These are phyloP conservation scores for Cymbidium sinense DNA, from an alignment of 106 monocot species.

Conservation along the genomic window DNA sequence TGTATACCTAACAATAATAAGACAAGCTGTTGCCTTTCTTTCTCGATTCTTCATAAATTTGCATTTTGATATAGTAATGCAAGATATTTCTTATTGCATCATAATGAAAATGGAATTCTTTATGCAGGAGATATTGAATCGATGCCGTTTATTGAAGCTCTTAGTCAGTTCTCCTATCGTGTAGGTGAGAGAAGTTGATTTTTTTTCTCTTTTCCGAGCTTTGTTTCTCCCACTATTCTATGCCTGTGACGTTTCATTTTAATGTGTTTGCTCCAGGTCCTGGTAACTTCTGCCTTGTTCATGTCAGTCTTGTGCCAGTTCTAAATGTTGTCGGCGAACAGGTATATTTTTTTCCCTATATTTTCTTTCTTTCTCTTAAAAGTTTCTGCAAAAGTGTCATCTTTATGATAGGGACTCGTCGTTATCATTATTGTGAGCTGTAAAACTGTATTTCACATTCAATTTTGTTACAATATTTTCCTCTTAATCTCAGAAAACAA, in stretches of 20 bases:
- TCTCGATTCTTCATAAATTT: not conserved
- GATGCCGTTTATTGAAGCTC: constrained; percentile 93
- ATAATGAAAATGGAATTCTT: constrained; percentile 23
- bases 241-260: constrained; percentile 6
- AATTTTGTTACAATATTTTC: not conserved
- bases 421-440: not conserved
- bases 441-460: not conserved
- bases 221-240: not conserved
- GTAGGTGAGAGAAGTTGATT: constrained; percentile 56
- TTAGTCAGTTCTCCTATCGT: constrained; percentile 86
- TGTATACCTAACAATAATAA: not conserved
- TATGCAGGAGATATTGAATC: constrained; percentile 97
- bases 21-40: not conserved
- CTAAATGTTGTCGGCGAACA: constrained; percentile 95
- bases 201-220: not conserved
- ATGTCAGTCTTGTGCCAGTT: constrained; percentile 96
- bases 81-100: constrained; percentile 10
- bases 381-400: not conserved
- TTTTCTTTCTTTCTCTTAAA: not conserved
- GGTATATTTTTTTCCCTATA: constrained; percentile 31
- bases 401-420: too few relatives aligned
- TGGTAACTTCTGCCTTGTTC: constrained; percentile 89
- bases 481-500: constrained; percentile 50
- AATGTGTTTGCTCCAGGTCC: constrained; percentile 40
- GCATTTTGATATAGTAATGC: constrained; percentile 7